Percentiles rank a stretch among this genome's conserved stretches.
Conservation (phyloP, 306 rosid species). For the Ormosia semicastrata region DNA sequence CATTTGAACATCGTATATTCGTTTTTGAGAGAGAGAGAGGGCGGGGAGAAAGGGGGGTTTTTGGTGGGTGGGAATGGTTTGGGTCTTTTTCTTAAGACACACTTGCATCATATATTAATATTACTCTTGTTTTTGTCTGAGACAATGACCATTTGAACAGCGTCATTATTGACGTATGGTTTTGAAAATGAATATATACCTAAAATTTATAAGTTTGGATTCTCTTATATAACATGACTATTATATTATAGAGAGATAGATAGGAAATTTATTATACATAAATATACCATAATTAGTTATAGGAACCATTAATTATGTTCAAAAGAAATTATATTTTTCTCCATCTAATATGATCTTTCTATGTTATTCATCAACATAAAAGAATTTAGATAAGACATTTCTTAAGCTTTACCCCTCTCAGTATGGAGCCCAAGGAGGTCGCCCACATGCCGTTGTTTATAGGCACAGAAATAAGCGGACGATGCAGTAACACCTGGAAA, state of each 20-base stretch:
- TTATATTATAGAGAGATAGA: too few species aligned
- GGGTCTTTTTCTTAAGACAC: neutral
- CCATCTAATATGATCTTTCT: too few species aligned
- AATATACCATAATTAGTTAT: too few species aligned
- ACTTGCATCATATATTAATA: neutral
- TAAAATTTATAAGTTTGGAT: neutral
- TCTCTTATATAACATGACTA: too few species aligned
- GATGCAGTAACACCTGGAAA: constrained; percentile 30
- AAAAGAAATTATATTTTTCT: too few species aligned
- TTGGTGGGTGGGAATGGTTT: neutral
- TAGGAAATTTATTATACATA: too few species aligned
- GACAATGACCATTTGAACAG: neutral
- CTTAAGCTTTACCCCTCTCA: neutral
- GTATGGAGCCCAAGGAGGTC: constrained; percentile 13
- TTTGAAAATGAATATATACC: neutral
- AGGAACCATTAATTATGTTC: too few species aligned
- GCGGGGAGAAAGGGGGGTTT: neutral
- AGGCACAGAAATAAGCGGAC: constrained; percentile 26
- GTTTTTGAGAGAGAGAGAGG: neutral
- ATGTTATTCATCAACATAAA: too few species aligned
- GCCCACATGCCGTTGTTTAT: constrained; percentile 34
- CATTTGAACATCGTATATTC: neutral
- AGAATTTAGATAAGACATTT: too few species aligned
- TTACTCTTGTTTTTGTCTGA: neutral
- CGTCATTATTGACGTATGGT: neutral